A percentile compares a stretch with the other conserved stretches of the same genome.
These are phyloP conservation scores for Aspergillus phoenicis DNA, from an alignment of 2,329 filamentous ascomycete genomes.

Conservation along the genomic window DNA sequence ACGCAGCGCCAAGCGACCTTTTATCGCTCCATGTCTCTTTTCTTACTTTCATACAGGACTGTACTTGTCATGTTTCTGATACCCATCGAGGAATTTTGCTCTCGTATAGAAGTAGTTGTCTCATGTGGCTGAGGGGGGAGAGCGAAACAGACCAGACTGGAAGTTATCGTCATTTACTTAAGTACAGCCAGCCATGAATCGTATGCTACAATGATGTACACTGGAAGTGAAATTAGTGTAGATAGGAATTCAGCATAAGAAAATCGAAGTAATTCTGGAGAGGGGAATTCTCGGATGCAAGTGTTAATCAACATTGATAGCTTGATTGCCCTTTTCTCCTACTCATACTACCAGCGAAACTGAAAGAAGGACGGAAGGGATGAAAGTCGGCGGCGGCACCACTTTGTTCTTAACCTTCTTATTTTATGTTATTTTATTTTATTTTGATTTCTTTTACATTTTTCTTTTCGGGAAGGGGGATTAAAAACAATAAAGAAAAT, in stretches of 20 bases:
- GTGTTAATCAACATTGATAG: neutral
- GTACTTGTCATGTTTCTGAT: neutral
- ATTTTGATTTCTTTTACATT: neutral
- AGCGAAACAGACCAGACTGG: neutral
- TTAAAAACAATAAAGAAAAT: too few species aligned
- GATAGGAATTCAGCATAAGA: constrained; percentile 2
- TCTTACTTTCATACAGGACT: neutral
- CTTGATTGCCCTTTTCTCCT: neutral
- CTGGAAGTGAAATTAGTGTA: neutral
- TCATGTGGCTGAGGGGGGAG: neutral
- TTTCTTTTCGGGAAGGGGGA: neutral
- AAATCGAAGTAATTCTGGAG: neutral
- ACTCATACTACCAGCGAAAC: neutral
- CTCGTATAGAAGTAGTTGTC: neutral
- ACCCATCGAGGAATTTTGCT: neutral
- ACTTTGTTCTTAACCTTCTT: constrained; percentile 4
- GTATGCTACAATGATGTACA: neutral
- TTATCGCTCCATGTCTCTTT: neutral
- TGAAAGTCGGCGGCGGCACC: neutral
- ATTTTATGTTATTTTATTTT: constrained; percentile 4
- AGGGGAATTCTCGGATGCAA: neutral
- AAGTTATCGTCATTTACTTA: neutral
- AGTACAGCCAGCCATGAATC: neutral
- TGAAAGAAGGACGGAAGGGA: neutral
- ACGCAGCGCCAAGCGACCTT: neutral